phyloP scores from a whole-genome alignment of 345 rosid species.

The Orychophragmus violaceus region DNA sequence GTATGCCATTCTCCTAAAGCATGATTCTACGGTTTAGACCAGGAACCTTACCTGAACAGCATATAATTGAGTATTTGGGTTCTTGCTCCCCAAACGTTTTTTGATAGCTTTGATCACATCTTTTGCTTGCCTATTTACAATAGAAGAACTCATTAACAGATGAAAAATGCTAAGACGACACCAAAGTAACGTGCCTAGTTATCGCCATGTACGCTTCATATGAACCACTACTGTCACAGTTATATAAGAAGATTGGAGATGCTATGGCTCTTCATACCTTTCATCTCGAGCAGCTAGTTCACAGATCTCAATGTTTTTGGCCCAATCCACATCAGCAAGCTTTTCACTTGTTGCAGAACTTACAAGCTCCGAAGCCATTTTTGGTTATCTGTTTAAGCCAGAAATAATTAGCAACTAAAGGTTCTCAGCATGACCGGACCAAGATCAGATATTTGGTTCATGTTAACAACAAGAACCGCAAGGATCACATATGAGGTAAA shows the following conservation, averaged over 20 bases:
- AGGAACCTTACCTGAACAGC: slow-evolving; percentile 61
- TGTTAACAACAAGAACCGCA: neutral
- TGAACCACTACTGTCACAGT: neutral
- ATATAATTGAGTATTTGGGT: slow-evolving; percentile 58
- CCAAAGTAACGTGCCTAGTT: neutral
- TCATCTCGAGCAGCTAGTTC: slow-evolving; percentile 72
- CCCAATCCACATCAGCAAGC: slow-evolving; percentile 82
- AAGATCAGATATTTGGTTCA: neutral
- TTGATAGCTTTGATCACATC: slow-evolving; percentile 85
- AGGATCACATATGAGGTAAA: neutral
- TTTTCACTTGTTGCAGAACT: slow-evolving; percentile 81
- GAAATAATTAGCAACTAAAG: neutral
- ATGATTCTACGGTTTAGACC: neutral
- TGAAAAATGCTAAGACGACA: neutral
- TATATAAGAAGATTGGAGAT: neutral
- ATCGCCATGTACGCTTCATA: neutral
- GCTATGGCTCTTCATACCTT: slow-evolving; percentile 36
- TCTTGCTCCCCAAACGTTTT: slow-evolving; percentile 74
- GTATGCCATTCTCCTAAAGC: neutral
- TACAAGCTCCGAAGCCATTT: slow-evolving; percentile 89
- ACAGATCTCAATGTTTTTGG: slow-evolving; percentile 84
- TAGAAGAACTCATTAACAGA: neutral
- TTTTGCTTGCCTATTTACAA: slow-evolving; percentile 58
- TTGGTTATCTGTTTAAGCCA: slow-evolving; percentile 24
- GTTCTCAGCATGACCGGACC: neutral